Percentiles rank a stretch among this genome's conserved stretches.
phyloP scores from a whole-genome alignment of 1,284 basidiomycete genomes.

The Puccinia triticina region DNA sequence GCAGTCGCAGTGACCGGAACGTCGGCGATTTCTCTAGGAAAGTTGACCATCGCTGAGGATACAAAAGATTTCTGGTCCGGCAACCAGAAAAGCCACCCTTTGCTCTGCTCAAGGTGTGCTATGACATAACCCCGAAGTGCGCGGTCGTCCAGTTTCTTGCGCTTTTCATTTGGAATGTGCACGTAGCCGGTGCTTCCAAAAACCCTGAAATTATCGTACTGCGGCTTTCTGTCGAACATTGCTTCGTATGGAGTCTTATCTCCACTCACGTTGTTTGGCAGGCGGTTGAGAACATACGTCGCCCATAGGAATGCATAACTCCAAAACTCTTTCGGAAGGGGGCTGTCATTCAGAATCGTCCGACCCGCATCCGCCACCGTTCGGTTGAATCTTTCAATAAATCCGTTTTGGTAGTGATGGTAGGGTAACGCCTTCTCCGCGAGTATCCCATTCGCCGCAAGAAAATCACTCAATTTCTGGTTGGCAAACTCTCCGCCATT shows the following conservation, averaged over 20 bases:
- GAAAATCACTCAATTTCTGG: not conserved
- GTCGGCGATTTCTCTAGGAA: not conserved
- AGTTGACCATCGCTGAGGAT: not conserved
- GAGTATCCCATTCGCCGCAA: not conserved
- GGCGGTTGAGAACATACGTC: not conserved
- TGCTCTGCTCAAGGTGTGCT: not conserved
- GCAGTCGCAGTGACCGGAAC: not conserved
- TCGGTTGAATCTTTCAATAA: constrained; percentile 4
- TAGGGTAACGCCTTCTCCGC: not conserved
- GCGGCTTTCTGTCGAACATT: not conserved
- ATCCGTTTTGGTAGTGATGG: constrained; percentile 26
- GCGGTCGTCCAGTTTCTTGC: not conserved
- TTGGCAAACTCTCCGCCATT: constrained; percentile 19
- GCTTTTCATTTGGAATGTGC: constrained; percentile 10
- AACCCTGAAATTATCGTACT: not conserved
- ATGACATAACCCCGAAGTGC: not conserved
- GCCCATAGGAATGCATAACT: not conserved
- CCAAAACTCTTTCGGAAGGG: not conserved
- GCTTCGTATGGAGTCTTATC: not conserved
- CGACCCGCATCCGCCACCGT: not conserved
- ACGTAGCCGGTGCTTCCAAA: not conserved
- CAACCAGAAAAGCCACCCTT: constrained; percentile 28
- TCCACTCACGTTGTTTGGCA: not conserved
- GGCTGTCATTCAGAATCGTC: not conserved
- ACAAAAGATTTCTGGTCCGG: not conserved